Base-by-base conservation (phyloP, 495 filamentous ascomycete species). In the Margaritispora aquatica region DNA sequence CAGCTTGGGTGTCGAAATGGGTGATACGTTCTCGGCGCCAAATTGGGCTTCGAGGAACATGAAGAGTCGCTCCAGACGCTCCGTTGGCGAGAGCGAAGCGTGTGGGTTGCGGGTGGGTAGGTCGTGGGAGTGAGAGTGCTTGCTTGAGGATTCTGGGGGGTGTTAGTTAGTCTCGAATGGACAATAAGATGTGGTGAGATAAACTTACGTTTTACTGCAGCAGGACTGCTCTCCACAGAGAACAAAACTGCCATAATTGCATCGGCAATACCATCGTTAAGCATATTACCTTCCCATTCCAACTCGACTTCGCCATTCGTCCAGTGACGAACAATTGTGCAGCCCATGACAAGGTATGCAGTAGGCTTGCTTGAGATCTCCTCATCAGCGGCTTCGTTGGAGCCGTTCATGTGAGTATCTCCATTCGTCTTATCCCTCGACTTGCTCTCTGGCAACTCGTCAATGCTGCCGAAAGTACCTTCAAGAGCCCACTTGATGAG, bases 1-100 rank as follows among this genome's bases (percentile, higher is more conserved):
- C 2, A 85, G 64, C 52, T 84, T 85, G 3, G 90, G 89, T 0
- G 78, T 77, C 23, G 84, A 78, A 64, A 97, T 86, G 0, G 92
- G 91, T 0, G 77, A 73, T 17, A 90, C 73, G 63, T 89, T 85
- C 51, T 90, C 81, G 20, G 81, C 77, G 44, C 94, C 95, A 66
- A 98, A 98, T 69, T 98, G 94, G 1, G 92, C 88, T 74, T 98
- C 95, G 23, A 98, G 87, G 78, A 97, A 96, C 83, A 96, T 88
- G 72, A 90, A 87, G 26, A 98, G 83, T 27, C 93, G 87, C 24
- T 83, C 77, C 47, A 97, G 80, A 26, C 89, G 86, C 62, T 94
- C 89, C 24, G 83, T 76, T 0, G 90, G 78, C n/a, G 76, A 77
- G 44, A 88, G 69, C 48, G 86, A 78, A 17, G 86, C 80, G 71